Percentiles rank a stretch among this genome's conserved stretches.
phyloP scores from a whole-genome alignment of 208 protist genomes.

The Leishmania aethiopica region DNA sequence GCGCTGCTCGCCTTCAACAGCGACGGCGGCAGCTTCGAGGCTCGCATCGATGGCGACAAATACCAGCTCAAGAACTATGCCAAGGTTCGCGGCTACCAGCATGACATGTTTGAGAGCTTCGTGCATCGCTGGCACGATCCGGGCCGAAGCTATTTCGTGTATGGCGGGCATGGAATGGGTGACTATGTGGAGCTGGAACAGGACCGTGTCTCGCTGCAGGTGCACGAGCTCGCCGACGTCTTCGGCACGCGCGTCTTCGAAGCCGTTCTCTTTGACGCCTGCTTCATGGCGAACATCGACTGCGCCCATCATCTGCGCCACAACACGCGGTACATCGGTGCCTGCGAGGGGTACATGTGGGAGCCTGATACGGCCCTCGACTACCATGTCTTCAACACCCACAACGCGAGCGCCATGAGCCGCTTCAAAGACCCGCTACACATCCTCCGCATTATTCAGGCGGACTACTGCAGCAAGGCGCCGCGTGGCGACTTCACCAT shows the following conservation, averaged over 20 bases:
- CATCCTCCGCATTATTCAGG: conserved; percentile 69
- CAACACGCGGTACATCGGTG: conserved; percentile 84
- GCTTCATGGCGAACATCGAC: conserved; percentile 90
- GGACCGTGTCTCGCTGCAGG: conserved; percentile 61
- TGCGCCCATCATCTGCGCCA: conserved; percentile 83
- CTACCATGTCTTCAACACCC: conserved; percentile 84
- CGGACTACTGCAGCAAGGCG: conserved; percentile 72
- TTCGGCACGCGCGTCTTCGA: conserved; percentile 72
- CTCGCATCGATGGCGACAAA: conserved; percentile 69
- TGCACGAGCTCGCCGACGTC: conserved; percentile 70
- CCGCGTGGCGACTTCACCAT: conserved; percentile 78
- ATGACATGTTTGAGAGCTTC: conserved; percentile 75
- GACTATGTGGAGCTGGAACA: conserved; percentile 86
- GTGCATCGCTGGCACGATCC: conserved; percentile 69
- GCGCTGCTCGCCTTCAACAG: conserved; percentile 88
- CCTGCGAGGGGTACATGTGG: conserved; percentile 88
- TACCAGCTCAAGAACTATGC: conserved; percentile 80
- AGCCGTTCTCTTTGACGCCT: conserved; percentile 86
- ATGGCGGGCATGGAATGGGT: conserved; percentile 89
- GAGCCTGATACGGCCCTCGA: conserved; percentile 77
- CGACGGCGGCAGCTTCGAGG: conserved; percentile 85
- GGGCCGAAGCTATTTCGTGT: conserved; percentile 82
- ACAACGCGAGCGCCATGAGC: conserved; percentile 78
- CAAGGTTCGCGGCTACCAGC: conserved; percentile 56
- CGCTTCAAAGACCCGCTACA: conserved; percentile 59